Percentiles rank a stretch among this genome's conserved stretches.
Evolutionary conservation across 306 rosid genomes (phyloP).

Genomic region (Vigna trinervia): DNA sequence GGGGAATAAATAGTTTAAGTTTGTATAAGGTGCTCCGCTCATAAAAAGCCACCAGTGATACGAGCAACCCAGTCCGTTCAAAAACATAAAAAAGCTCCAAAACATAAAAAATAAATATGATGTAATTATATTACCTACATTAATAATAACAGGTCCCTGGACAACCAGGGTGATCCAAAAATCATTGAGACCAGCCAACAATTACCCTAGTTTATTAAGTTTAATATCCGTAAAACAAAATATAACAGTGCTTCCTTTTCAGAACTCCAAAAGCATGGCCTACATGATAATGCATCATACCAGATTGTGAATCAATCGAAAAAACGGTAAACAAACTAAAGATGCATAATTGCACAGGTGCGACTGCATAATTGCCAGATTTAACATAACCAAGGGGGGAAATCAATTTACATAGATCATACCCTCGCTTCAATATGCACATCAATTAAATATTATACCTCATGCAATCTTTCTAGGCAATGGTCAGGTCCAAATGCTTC

Average conservation of each 20-base stretch:
- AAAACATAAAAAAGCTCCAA: too few relatives aligned
- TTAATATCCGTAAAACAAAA: neutral
- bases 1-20: neutral
- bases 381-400: constrained; percentile 6
- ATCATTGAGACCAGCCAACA: neutral
- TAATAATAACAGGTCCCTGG: too few relatives aligned
- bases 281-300: constrained; percentile 8
- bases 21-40: neutral
- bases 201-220: neutral
- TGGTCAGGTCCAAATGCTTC: constrained; percentile 92
- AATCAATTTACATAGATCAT: constrained; percentile 18
- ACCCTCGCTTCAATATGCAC: neutral
- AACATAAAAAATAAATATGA: too few relatives aligned
- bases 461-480: constrained; percentile 64
- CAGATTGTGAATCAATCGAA: neutral
- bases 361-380: constrained; percentile 25
- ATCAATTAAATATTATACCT: constrained; percentile 55
- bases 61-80: neutral
- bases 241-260: constrained; percentile 11
- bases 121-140: too few relatives aligned
- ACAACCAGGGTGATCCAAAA: too few relatives aligned
- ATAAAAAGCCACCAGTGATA: neutral
- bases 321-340: neutral
- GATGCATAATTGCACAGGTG: constrained; percentile 26
- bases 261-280: constrained; percentile 18